Base-by-base conservation (phyloP, 495 filamentous ascomycete genomes). In the Penicillium robsamsonii region DNA sequence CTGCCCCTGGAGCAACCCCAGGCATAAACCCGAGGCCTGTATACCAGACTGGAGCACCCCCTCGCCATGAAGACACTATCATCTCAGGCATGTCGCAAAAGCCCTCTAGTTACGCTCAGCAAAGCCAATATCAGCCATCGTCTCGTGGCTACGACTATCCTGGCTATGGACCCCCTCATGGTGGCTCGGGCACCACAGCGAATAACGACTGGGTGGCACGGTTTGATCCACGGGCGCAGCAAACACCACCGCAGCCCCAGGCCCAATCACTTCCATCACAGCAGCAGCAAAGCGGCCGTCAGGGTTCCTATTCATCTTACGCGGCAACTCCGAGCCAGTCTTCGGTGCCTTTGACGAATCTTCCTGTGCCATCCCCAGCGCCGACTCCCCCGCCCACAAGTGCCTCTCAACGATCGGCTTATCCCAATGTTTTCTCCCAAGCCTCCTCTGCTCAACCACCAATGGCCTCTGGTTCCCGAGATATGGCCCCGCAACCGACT, bases 151-250 rank as follows among this genome's bases (percentile, higher is more conserved):
- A 76, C 42, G 74, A 79, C 3, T 77, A 76, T 46, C 42, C 63
- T n/a, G 58, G 58, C 2, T 76, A 73, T 38, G 63, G 64, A 2
- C 52, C 67, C 31, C 55, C 63, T 8, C 50, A 65, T 22, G 60
- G 62, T 7, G 54, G 65, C 35, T 57, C 72, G 17, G 65, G 60
- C 20, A 46, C 67, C 6, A 58, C 70, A 17, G 64, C 70, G 18
- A 75, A 65, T 46, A 74, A 72, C 52, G 75, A 79, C 53, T 79
- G 75, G 75, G 73, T 79, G 65, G 74, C 73, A 42, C 69, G 73
- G 20, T 77, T 77, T 53, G 75, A 79, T 51, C 75, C 75, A 18
- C 57, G 75, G 27, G 69, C 66, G 17, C 75, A 74, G 50, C 71
- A 70, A 38, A 60, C 54, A 4, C 68, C 61, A 3, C 67, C 60